Conservation (phyloP, 768 basidiomycete genomes). For the Fistulinella prunicolor region DNA sequence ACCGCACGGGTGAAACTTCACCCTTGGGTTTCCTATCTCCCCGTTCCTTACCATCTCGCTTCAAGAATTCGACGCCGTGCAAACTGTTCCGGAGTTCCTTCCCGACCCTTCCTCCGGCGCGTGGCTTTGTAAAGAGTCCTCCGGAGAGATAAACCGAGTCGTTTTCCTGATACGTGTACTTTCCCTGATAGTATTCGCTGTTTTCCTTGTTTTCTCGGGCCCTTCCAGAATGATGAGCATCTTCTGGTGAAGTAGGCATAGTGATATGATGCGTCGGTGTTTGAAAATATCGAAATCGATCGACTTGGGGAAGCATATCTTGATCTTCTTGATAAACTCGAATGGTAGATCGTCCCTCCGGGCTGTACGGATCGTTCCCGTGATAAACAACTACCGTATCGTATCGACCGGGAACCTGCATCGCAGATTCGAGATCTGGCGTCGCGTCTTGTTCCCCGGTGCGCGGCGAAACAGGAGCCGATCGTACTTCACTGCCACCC, state of each 20-base stretch:
- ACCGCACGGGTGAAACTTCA: slow-evolving; percentile 25
- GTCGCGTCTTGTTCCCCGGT: slow-evolving; percentile 41
- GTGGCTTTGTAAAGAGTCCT: slow-evolving; percentile 33
- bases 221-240: slow-evolving; percentile 8
- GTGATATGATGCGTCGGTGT: slow-evolving; percentile 7
- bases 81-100: slow-evolving; percentile 54
- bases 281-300: slow-evolving; percentile 19
- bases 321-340: slow-evolving; percentile 26
- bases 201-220: slow-evolving; percentile 41
- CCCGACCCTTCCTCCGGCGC: slow-evolving; percentile 32
- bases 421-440: slow-evolving; percentile 31
- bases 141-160: slow-evolving; percentile 23
- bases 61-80: slow-evolving; percentile 27
- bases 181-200: slow-evolving; percentile 14
- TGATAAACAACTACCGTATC: slow-evolving; percentile 36
- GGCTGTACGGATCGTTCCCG: slow-evolving; percentile 14
- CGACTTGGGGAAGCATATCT: slow-evolving; percentile 14
- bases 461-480: slow-evolving; percentile 43
- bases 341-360: slow-evolving; percentile 10
- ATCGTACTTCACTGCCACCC: slow-evolving; percentile 13
- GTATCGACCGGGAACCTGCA: slow-evolving; percentile 46
- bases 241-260: slow-evolving; percentile 14
- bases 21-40: slow-evolving; percentile 51
- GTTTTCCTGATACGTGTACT: slow-evolving; percentile 12
- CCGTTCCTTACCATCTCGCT: slow-evolving; percentile 40